Base-by-base conservation (phyloP, 225 moss, liverwort and hornwort genomes). In the Pleurozium schreberi region DNA sequence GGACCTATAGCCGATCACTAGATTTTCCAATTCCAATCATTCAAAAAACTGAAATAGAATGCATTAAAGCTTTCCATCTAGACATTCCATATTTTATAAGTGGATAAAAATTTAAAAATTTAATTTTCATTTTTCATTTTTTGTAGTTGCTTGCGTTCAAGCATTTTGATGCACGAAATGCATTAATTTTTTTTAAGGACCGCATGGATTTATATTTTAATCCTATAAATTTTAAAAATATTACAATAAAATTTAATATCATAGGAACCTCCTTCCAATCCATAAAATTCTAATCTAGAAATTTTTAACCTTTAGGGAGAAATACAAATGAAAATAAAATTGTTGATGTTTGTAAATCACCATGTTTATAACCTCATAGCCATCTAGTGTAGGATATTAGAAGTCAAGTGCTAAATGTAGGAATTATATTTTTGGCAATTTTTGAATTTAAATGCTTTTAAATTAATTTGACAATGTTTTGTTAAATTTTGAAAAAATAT, bases 241-340 rank as follows among this genome's bases (percentile, higher is more conserved):
- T 9, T 14, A 22, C 0, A 13, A 0, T 22, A 76, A 52, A 49
- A 22, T 36, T 36, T 76, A 14, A 36, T 36, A 52, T 34, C 0
- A 52, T 22, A 21, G 2, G 5, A 50, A 33, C 2, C 3, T 49
- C 21, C 0, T 0, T 5, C 1, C 12, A 17, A 0, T 0, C 0
- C 13, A 0, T 21, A 21, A 76, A 76, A 76, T 21, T 14, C 9
- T 3, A 34, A 9, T 53, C 1, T 34, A 12, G 1, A 5, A 34
- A n/a, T 21, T 34, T 52, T 8, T 8, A 22, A 50, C 1, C 26
- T 20, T 45, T 9, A 30, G 2, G 4, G 3, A 7, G 1, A 2
- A 18, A 16, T 19, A 52, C 6, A 20, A 23, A 3, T 34, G 22
- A 1, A 10, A 3, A 18, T 3, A 13, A 28, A 33, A 52, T n/a